Evolutionary conservation across 306 rosid genomes (phyloP).

Genomic region (Acacia crassicarpa): DNA sequence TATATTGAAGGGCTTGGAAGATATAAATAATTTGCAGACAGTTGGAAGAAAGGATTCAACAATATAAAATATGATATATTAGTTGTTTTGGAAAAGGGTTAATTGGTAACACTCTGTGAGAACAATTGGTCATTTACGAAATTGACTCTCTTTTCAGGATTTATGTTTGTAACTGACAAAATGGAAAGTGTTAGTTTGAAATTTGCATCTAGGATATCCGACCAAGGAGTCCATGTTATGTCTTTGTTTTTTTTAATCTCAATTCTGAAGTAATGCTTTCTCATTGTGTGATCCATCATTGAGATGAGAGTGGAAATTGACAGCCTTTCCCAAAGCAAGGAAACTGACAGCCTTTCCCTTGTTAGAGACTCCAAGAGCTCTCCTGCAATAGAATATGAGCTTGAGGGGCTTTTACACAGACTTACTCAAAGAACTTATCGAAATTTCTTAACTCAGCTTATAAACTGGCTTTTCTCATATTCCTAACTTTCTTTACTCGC

Average conservation of each 20-base stretch:
- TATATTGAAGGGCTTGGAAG: conserved; percentile 1
- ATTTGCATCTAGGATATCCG: not conserved
- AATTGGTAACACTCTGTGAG: conserved; percentile 6
- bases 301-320: not conserved
- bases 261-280: not conserved
- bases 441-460: too few relatives aligned
- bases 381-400: too few relatives aligned
- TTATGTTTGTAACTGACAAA: conserved; percentile 10
- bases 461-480: too few relatives aligned
- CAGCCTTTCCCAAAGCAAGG: too few relatives aligned
- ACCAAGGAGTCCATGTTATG: not conserved
- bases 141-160: not conserved
- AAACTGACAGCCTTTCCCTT: too few relatives aligned
- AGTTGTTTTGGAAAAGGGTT: not conserved
- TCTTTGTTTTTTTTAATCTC: not conserved
- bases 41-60: conserved; percentile 4
- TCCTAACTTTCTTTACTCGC: too few relatives aligned
- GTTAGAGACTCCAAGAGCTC: too few relatives aligned
- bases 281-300: not conserved
- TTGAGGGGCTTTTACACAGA: too few relatives aligned
- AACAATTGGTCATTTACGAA: not conserved
- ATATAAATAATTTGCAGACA: conserved; percentile 2
- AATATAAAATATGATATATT: conserved; percentile 23
- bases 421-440: too few relatives aligned
- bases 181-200: not conserved